phyloP scores from a whole-genome alignment of 192 early-diverging fungal genomes.

The Lunasporangiospora selenospora region DNA sequence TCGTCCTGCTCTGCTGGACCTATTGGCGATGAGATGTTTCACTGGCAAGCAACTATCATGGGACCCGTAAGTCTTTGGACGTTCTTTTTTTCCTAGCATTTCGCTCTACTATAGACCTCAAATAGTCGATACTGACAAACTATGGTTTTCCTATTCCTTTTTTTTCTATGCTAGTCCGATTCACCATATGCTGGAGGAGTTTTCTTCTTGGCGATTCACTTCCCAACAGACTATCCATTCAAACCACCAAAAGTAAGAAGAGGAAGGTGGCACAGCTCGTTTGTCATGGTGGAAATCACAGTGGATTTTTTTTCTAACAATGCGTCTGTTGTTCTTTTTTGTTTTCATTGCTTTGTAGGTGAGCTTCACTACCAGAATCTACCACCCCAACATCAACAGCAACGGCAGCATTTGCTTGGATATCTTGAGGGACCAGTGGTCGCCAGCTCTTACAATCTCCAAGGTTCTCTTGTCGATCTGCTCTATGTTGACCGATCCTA shows the following conservation, averaged over 20 bases:
- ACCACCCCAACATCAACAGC: slow-evolving; percentile 99
- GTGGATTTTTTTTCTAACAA: too few relatives aligned
- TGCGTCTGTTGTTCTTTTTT: too few relatives aligned
- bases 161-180: slow-evolving; percentile 65
- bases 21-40: slow-evolving; percentile 88
- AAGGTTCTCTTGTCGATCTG: slow-evolving; percentile 99
- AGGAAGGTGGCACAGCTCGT: too few relatives aligned
- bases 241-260: slow-evolving; percentile 92
- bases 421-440: slow-evolving; percentile 99
- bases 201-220: slow-evolving; percentile 97
- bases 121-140: neutral
- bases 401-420: slow-evolving; percentile 99
- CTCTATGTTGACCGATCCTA: slow-evolving; percentile 98
- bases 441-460: slow-evolving; percentile 97
- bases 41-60: slow-evolving; percentile 99
- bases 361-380: slow-evolving; percentile 95
- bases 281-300: too few relatives aligned
- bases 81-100: neutral
- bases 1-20: slow-evolving; percentile 98
- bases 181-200: slow-evolving; percentile 95
- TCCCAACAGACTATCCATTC: slow-evolving; percentile 98
- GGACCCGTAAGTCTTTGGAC: slow-evolving; percentile 77
- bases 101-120: slow-evolving; percentile 3
- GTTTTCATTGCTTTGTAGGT: slow-evolving; percentile 58
- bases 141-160: neutral